Percentiles rank a stretch among this genome's conserved stretches.
Evolutionary conservation across 176 grass and related monocot species (phyloP).

Genomic region (Zea luxurians): DNA sequence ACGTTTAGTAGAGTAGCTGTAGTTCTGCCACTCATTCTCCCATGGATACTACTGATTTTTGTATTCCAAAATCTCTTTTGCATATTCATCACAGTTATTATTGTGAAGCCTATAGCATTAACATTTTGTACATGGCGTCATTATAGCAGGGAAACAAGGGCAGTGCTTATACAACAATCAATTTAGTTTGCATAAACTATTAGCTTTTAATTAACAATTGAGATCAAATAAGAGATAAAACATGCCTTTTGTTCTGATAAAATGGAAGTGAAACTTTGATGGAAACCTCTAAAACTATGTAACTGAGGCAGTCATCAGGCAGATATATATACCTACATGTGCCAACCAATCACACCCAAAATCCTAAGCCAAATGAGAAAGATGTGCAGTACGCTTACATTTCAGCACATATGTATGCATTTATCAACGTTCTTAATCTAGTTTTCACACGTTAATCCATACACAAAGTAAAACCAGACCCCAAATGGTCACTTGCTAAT

Average conservation of each 20-base stretch:
- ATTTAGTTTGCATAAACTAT: not conserved
- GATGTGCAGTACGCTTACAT: not conserved
- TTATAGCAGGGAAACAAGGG: not conserved
- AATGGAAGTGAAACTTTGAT: not conserved
- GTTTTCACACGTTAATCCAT: not conserved
- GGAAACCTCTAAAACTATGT: not conserved
- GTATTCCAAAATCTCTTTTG: not conserved
- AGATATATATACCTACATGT: not conserved
- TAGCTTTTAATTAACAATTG: not conserved
- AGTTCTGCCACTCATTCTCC: not conserved
- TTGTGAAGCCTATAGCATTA: not conserved
- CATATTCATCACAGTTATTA: not conserved
- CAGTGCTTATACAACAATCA: not conserved
- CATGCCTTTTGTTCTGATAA: not conserved
- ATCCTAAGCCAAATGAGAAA: not conserved
- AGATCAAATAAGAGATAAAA: not conserved
- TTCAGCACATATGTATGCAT: not conserved
- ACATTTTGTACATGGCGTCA: not conserved
- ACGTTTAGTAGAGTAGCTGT: not conserved
- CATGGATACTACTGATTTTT: not conserved
- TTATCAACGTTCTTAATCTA: not conserved
- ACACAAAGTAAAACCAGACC: not conserved
- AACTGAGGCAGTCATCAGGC: not conserved
- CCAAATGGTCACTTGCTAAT: not conserved
- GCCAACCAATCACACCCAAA: not conserved